phyloP scores from a whole-genome alignment of 106 monocot species.

The Ottelia alismoides region DNA sequence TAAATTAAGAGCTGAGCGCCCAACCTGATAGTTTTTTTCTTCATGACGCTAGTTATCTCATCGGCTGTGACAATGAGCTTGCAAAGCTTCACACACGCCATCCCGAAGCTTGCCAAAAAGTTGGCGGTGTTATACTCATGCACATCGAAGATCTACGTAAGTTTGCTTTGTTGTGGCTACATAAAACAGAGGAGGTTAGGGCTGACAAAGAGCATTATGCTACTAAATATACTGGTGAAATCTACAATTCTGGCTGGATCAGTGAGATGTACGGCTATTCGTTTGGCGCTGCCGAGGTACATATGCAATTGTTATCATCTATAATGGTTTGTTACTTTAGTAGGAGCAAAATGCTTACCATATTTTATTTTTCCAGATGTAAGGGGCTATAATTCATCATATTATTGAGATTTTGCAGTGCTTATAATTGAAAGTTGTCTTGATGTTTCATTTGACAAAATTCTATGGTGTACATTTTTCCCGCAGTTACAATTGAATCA shows the following conservation, averaged over 20 bases:
- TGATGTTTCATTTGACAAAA: not conserved
- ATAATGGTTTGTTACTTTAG: not conserved
- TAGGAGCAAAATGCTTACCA: not conserved
- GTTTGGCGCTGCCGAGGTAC: slow-evolving; percentile 94
- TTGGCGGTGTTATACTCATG: slow-evolving; percentile 99
- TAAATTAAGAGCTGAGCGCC: too few species aligned
- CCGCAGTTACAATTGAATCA: slow-evolving; percentile 81
- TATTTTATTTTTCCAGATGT: not conserved
- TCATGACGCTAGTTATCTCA: slow-evolving; percentile 79
- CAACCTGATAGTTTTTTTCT: not conserved
- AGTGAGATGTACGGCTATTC: slow-evolving; percentile 99
- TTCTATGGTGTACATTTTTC: not conserved
- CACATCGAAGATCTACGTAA: slow-evolving; percentile 88
- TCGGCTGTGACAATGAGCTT: slow-evolving; percentile 92
- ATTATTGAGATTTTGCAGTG: not conserved
- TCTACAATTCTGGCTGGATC: slow-evolving; percentile 93
- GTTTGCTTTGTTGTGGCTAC: slow-evolving; percentile 90
- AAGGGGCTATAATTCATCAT: not conserved
- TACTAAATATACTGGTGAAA: slow-evolving; percentile 82
- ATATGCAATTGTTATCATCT: not conserved
- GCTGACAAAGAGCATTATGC: slow-evolving; percentile 91
- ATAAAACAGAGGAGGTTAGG: slow-evolving; percentile 94
- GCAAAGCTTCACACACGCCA: slow-evolving; percentile 83
- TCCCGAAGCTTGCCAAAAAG: slow-evolving; percentile 88
- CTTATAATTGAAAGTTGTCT: not conserved